Conservation (phyloP, 1,139 yeast genomes). For the Groenewaldozyma auringiensis region DNA sequence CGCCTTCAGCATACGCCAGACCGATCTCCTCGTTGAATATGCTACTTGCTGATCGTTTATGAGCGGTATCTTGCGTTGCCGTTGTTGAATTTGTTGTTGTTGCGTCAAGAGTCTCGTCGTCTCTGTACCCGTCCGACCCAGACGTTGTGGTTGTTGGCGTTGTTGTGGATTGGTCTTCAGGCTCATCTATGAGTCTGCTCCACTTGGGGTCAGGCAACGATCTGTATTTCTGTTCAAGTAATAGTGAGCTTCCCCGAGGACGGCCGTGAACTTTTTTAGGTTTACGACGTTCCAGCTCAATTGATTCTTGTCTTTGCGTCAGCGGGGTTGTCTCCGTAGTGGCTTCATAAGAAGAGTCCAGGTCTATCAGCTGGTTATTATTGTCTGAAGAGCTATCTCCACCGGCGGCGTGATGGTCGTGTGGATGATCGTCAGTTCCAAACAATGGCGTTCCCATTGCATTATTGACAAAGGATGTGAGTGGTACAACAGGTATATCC, state of each 20-base stretch:
- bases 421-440: conserved; percentile 7
- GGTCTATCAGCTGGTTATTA: not conserved
- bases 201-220: conserved; percentile 14
- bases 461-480: conserved; percentile 22
- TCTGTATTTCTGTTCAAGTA: conserved; percentile 23
- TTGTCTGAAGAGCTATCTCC: not conserved
- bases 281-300: not conserved
- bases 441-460: conserved; percentile 22
- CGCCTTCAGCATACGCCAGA: conserved; percentile 27
- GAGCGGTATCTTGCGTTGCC: not conserved
- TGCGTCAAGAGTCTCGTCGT: not conserved
- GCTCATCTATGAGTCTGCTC: conserved; percentile 6
- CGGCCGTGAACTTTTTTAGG: conserved; percentile 8
- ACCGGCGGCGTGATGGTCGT: not conserved
- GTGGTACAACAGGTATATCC: conserved; percentile 46
- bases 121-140: not conserved
- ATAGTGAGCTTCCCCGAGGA: conserved; percentile 19
- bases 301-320: not conserved
- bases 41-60: not conserved
- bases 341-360: not conserved
- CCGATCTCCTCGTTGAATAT: not conserved
- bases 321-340: not conserved
- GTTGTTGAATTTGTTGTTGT: not conserved
- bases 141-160: not conserved
- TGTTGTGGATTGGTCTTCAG: not conserved